Evolutionary conservation across 139 green algal genomes (phyloP).

Genomic region (Chlorella sp.): DNA sequence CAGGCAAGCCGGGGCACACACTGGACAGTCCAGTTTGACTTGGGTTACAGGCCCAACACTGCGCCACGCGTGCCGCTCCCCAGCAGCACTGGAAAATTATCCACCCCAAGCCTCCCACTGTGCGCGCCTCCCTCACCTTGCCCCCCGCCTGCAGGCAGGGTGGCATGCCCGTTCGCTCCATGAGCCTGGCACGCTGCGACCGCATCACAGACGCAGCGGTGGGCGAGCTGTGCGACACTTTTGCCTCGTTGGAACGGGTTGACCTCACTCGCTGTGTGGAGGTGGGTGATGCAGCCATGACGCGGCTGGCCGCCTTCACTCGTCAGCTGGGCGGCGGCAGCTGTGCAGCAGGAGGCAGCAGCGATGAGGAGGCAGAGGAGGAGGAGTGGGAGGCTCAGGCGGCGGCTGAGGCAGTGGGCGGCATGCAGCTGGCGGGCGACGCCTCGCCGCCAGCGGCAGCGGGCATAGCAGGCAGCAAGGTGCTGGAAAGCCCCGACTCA

Average conservation of each 20-base stretch:
- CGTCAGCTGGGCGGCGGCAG: not conserved
- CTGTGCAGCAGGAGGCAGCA: not conserved
- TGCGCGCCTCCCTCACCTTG: not conserved
- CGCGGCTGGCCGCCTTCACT: not conserved
- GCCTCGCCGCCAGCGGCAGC: not conserved
- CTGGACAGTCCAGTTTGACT: not conserved
- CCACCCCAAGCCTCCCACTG: not conserved
- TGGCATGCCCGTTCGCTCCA: not conserved
- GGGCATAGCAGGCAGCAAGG: no score
- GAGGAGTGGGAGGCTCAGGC: not conserved
- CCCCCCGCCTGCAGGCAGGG: not conserved
- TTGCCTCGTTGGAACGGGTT: not conserved
- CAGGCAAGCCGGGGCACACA: not conserved
- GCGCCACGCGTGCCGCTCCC: not conserved
- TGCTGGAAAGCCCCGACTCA: slow-evolving; percentile 4
- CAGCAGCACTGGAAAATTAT: not conserved
- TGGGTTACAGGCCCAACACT: not conserved
- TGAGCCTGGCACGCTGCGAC: slow-evolving; percentile 6
- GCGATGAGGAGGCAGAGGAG: not conserved
- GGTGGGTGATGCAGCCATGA: not conserved
- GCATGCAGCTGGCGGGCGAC: not conserved
- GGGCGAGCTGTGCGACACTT: slow-evolving; percentile 1
- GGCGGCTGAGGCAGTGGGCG: not conserved
- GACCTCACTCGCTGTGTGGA: slow-evolving; percentile 18
- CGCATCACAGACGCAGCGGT: not conserved